phyloP scores from a whole-genome alignment of 441 rosid genomes.

The Eutrema salsugineum region DNA sequence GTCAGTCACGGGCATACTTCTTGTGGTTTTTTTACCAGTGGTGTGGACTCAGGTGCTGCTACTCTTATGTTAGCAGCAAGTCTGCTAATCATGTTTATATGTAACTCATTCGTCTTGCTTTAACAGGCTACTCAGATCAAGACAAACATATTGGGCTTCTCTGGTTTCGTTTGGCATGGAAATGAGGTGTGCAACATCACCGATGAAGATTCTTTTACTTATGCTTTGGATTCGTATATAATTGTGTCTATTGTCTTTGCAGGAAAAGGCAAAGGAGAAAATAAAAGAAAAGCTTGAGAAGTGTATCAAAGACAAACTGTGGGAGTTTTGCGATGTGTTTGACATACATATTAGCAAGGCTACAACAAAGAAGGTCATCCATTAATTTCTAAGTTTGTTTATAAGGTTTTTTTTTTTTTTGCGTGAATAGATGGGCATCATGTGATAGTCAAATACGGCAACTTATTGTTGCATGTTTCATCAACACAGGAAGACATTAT shows the following conservation, averaged over 20 bases:
- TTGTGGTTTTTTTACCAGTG: neutral
- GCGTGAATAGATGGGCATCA: neutral
- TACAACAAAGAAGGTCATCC: conserved; percentile 69
- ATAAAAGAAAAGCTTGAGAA: conserved; percentile 88
- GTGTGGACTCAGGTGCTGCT: neutral
- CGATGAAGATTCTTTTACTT: neutral
- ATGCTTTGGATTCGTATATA: neutral
- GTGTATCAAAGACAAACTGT: conserved; percentile 77
- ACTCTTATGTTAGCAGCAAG: conserved; percentile 16
- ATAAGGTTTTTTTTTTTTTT: neutral
- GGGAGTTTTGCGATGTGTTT: conserved; percentile 78
- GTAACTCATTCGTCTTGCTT: conserved; percentile 27
- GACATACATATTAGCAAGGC: conserved; percentile 64
- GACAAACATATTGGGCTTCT: conserved; percentile 79
- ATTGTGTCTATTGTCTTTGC: conserved; percentile 25
- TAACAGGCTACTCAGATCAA: conserved; percentile 85
- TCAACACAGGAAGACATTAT: conserved; percentile 74
- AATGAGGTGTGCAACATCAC: conserved; percentile 58
- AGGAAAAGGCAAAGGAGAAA: conserved; percentile 86
- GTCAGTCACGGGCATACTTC: neutral
- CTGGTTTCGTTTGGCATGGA: conserved; percentile 95
- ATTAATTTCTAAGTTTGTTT: neutral
- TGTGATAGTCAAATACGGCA: neutral
- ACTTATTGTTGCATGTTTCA: conserved; percentile 12
- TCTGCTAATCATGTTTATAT: conserved; percentile 15